Evolutionary conservation across 805 yeast species (phyloP).

Genomic region (Spathaspora passalidarum): DNA sequence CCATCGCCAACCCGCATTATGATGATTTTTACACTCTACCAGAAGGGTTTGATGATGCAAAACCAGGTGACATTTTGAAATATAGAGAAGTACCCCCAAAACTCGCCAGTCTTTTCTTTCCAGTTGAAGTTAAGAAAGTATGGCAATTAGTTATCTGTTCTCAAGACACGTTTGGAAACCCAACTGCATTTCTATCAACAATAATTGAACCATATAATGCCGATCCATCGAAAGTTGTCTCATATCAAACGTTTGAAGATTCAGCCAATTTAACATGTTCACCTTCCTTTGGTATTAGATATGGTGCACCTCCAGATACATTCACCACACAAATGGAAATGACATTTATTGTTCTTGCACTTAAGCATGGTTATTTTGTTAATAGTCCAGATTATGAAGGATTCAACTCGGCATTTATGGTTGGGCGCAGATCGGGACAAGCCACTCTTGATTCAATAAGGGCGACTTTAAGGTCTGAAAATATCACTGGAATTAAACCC

Average conservation of each 20-base stretch:
- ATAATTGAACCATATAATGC: slow-evolving; percentile 28
- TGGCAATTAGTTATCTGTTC: slow-evolving; percentile 23
- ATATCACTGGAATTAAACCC: slow-evolving; percentile 17
- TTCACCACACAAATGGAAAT: slow-evolving; percentile 15
- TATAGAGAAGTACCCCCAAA: slow-evolving; percentile 17
- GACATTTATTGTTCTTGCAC: slow-evolving; percentile 16
- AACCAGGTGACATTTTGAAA: slow-evolving; percentile 22
- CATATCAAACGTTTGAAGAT: slow-evolving; percentile 29
- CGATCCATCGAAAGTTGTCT: slow-evolving; percentile 22
- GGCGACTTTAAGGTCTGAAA: slow-evolving; percentile 18
- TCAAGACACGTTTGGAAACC: slow-evolving; percentile 22
- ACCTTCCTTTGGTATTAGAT: slow-evolving; percentile 20
- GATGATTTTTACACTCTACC: slow-evolving; percentile 26
- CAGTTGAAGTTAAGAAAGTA: slow-evolving; percentile 18
- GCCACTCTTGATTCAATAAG: slow-evolving; percentile 29
- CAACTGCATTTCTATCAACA: slow-evolving; percentile 24
- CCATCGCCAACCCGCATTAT: slow-evolving; percentile 11
- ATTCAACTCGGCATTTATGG: slow-evolving; percentile 27
- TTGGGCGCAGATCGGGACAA: slow-evolving; percentile 28
- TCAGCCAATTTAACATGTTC: slow-evolving; percentile 24
- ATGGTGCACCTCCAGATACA: slow-evolving; percentile 12
- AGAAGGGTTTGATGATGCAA: slow-evolving; percentile 16
- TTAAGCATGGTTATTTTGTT: slow-evolving; percentile 30
- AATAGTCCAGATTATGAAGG: slow-evolving; percentile 36
- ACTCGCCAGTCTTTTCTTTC: slow-evolving; percentile 16